Conservation (phyloP, 805 yeast species). For the Myxozyma kluyveri region DNA sequence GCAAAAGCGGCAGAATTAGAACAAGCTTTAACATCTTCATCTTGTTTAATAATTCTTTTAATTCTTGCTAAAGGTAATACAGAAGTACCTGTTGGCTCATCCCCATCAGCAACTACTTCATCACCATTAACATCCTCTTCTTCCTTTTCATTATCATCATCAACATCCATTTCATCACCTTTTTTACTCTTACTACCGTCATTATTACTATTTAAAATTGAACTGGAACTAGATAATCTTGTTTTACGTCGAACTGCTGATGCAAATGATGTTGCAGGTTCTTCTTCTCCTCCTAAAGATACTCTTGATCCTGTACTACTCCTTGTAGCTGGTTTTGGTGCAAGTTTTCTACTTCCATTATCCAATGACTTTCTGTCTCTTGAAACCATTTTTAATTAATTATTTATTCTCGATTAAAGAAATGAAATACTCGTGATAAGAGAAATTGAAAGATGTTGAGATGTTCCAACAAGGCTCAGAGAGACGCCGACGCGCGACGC, state of each 20-base stretch:
- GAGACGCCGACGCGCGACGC: too few species aligned
- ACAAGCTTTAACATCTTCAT: conserved; percentile 30
- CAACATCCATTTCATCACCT: not conserved
- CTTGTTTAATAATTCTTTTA: conserved; percentile 30
- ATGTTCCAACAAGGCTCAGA: too few species aligned
- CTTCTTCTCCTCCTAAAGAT: too few species aligned
- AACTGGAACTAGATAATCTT: not conserved
- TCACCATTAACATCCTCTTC: not conserved
- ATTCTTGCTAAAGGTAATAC: conserved; percentile 31
- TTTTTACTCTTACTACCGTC: not conserved
- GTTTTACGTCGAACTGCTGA: not conserved
- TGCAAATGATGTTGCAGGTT: not conserved
- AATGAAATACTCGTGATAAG: too few species aligned
- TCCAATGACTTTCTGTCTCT: too few species aligned
- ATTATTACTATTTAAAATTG: too few species aligned
- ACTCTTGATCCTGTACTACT: too few species aligned
- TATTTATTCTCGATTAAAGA: too few species aligned
- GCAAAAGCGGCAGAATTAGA: conserved; percentile 33
- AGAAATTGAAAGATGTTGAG: too few species aligned
- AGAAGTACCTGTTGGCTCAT: conserved; percentile 13
- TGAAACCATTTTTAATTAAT: too few species aligned
- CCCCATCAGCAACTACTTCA: not conserved
- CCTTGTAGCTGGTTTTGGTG: too few species aligned
- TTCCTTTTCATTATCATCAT: not conserved
- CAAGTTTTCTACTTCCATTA: too few species aligned